These are phyloP conservation scores for Phytophthora ramorum DNA, from an alignment of 352 stramenopile genomes.

Conservation along the genomic window DNA sequence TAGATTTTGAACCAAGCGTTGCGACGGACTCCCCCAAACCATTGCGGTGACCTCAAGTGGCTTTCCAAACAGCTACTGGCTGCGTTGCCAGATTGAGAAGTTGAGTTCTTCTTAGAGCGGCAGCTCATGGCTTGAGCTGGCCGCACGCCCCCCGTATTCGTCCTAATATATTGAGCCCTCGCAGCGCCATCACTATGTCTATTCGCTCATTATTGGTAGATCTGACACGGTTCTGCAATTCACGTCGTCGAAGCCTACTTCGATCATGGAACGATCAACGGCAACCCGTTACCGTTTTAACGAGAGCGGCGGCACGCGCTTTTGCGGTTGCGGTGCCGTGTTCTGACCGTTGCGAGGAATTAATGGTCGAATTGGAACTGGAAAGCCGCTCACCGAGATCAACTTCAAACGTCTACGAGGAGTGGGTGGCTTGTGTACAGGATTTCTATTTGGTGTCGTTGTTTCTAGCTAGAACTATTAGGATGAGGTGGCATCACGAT, in stretches of 20 bases:
- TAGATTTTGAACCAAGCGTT: constrained; percentile 33
- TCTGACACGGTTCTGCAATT: too few relatives aligned
- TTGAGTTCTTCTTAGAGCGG: background rate
- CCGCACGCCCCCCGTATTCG: constrained; percentile 20
- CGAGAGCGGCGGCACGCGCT: background rate
- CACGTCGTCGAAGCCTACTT: background rate
- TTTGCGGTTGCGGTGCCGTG: background rate
- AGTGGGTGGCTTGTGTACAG: constrained; percentile 18
- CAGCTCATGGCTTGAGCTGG: constrained; percentile 4
- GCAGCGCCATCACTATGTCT: constrained; percentile 17
- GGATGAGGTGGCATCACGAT: constrained; percentile 26
- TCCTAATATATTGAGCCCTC: constrained; percentile 41
- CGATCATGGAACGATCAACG: background rate
- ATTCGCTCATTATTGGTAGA: background rate
- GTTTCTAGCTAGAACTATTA: constrained; percentile 29
- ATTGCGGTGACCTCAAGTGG: constrained; percentile 21
- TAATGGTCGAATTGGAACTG: constrained; percentile 1
- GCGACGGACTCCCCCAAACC: constrained; percentile 20
- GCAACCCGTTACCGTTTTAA: constrained; percentile 6
- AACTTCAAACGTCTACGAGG: constrained; percentile 15
- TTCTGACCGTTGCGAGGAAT: constrained; percentile 8
- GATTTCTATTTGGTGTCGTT: constrained; percentile 26
- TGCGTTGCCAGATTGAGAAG: constrained; percentile 22
- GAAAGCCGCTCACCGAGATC: background rate
- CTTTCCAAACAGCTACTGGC: constrained; percentile 12